Conservation (phyloP, 108 stramenopile genomes). For the Nitzschia putrida region DNA sequence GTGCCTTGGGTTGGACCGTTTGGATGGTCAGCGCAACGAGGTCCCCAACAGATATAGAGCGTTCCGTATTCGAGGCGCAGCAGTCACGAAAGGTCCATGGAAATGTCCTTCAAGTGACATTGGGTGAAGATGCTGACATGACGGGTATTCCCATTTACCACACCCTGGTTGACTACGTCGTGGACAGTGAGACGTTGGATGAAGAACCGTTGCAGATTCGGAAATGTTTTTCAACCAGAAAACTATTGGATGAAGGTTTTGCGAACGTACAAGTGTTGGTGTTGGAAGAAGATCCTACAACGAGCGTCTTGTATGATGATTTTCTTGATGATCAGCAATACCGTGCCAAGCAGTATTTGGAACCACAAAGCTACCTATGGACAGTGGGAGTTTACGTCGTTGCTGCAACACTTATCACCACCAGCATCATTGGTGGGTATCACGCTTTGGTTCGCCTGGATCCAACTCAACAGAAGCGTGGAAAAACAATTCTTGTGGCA, state of each 20-base stretch:
- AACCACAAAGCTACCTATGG: conserved; percentile 17
- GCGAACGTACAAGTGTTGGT: conserved; percentile 56
- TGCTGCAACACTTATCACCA: conserved; percentile 18
- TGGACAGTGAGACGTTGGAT: conserved; percentile 12
- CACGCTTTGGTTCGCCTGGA: conserved; percentile 27
- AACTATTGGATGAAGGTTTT: conserved; percentile 55
- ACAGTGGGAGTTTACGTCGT: conserved; percentile 14
- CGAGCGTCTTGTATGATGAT: conserved; percentile 41
- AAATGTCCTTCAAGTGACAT: conserved; percentile 42
- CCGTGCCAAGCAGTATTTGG: conserved; percentile 25
- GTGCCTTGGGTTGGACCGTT: conserved; percentile 50
- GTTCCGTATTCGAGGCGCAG: conserved; percentile 21
- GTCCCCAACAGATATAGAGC: conserved; percentile 15
- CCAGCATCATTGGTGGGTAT: conserved; percentile 21
- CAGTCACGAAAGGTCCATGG: conserved; percentile 39
- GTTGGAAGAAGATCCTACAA: conserved; percentile 48
- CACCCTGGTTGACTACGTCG: conserved; percentile 54
- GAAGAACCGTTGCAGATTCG: conserved; percentile 48
- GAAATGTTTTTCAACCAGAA: conserved; percentile 46
- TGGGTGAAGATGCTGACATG: conserved; percentile 40
- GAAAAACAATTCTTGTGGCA: conserved; percentile 34
- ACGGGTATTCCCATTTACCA: conserved; percentile 53
- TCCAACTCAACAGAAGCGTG: conserved; percentile 14
- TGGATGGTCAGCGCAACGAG: conserved; percentile 32
- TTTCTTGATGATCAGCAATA: conserved; percentile 30